Conservation (phyloP, 1,139 yeast genomes). For the Zygosaccharomyces sapae region DNA sequence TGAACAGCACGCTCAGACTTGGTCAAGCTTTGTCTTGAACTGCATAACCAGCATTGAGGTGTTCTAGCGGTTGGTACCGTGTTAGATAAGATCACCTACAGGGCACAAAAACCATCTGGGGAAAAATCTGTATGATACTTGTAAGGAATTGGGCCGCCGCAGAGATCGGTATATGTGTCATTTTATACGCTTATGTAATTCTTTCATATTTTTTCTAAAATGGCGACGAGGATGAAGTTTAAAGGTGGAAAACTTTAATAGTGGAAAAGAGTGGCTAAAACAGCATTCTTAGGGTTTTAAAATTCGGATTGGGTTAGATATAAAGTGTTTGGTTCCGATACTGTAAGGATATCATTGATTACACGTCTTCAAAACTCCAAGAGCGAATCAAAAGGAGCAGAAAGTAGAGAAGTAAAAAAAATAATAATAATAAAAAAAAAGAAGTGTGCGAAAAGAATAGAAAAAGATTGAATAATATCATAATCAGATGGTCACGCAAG, state of each 20-base stretch:
- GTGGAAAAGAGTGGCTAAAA: neutral
- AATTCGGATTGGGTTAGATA: neutral
- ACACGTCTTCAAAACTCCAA: neutral
- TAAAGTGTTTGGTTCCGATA: neutral
- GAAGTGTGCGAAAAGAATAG: neutral
- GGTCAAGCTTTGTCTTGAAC: constrained; percentile 83
- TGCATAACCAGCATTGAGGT: constrained; percentile 85
- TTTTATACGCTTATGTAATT: constrained; percentile 3
- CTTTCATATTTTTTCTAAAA: constrained; percentile 3
- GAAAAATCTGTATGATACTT: constrained; percentile 48
- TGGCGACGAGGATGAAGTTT: neutral
- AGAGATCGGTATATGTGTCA: constrained; percentile 7
- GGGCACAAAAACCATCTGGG: constrained; percentile 75
- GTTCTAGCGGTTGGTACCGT: constrained; percentile 89
- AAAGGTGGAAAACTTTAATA: neutral
- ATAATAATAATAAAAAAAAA: too few species aligned
- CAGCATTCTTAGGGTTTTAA: neutral
- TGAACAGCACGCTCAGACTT: constrained; percentile 71
- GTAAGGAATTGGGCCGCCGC: constrained; percentile 3
- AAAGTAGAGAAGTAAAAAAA: too few species aligned
- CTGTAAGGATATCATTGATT: neutral
- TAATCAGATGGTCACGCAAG: constrained; percentile 13
- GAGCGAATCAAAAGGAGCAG: neutral
- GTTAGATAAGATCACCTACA: constrained; percentile 82
- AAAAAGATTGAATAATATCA: neutral